Conservation (phyloP, 129 eudicot genomes). For the Saussurea involucrata region DNA sequence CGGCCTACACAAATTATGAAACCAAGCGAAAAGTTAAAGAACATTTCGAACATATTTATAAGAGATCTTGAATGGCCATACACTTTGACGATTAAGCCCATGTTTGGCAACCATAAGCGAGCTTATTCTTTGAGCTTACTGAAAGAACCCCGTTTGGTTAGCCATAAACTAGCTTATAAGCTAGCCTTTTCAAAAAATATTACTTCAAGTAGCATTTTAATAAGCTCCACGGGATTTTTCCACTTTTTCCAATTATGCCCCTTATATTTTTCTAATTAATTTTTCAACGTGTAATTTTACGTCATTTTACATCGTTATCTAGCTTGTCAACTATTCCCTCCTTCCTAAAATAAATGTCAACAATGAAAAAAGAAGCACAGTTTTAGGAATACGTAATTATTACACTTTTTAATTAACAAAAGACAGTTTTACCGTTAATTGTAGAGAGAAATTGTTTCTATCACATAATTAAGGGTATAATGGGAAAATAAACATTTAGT, state of each 20-base stretch:
- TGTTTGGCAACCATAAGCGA: neutral
- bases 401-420: too few relatives aligned
- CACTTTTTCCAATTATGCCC: neutral
- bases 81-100: neutral
- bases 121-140: neutral
- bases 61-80: neutral
- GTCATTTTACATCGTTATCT: neutral
- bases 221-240: neutral
- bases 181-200: neutral
- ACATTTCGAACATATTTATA: neutral
- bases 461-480: too few relatives aligned
- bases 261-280: neutral
- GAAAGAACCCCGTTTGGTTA: too few relatives aligned
- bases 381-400: too few relatives aligned
- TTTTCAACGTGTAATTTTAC: neutral
- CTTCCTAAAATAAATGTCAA: too few relatives aligned
- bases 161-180: neutral
- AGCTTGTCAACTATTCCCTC: too few relatives aligned
- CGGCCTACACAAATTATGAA: conserved; percentile 50
- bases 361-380: too few relatives aligned
- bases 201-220: neutral
- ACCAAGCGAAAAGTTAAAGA: neutral
- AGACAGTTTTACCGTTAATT: too few relatives aligned
- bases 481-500: too few relatives aligned
- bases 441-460: too few relatives aligned